Evolutionary conservation across 768 basidiomycete genomes (phyloP).

Genomic region (Neoboletus subvelutipes): DNA sequence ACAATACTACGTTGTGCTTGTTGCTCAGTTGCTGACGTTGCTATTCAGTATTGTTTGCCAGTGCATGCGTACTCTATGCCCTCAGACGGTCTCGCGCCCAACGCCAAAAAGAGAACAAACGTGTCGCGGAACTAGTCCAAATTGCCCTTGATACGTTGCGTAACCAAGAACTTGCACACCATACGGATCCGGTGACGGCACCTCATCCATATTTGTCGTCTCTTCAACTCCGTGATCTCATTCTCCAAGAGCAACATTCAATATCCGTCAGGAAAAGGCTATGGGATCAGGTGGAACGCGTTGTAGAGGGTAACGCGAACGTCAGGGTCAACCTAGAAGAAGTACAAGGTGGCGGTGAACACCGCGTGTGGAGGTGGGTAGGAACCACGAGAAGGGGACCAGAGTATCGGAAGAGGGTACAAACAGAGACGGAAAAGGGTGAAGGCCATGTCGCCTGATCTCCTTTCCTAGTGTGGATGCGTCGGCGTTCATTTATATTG

Average conservation of each 20-base stretch:
- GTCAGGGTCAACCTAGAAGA: constrained; percentile 85
- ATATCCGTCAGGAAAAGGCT: constrained; percentile 60
- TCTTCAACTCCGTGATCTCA: constrained; percentile 82
- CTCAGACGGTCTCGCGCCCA: constrained; percentile 41
- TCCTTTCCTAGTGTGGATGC: constrained; percentile 9
- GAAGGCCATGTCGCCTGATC: constrained; percentile 24
- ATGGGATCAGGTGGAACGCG: constrained; percentile 80
- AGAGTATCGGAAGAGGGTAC: constrained; percentile 36
- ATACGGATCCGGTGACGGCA: constrained; percentile 74
- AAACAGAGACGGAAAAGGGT: constrained; percentile 28
- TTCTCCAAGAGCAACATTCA: constrained; percentile 80
- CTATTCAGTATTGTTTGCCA: constrained; percentile 30
- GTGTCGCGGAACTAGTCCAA: constrained; percentile 72
- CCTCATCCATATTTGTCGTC: constrained; percentile 81
- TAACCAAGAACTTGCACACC: constrained; percentile 79
- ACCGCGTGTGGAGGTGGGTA: constrained; percentile 90
- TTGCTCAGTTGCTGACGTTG: constrained; percentile 17
- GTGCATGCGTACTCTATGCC: constrained; percentile 14
- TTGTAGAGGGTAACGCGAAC: constrained; percentile 91
- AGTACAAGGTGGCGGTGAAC: constrained; percentile 80
- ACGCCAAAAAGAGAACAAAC: constrained; percentile 57
- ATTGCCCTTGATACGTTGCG: constrained; percentile 76
- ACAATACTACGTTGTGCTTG: constrained; percentile 16
- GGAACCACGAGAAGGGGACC: constrained; percentile 46
- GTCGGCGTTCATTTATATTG: constrained; percentile 13